Evolutionary conservation across 2,329 filamentous ascomycete genomes (phyloP).

Genomic region (Aspergillus nomiae): DNA sequence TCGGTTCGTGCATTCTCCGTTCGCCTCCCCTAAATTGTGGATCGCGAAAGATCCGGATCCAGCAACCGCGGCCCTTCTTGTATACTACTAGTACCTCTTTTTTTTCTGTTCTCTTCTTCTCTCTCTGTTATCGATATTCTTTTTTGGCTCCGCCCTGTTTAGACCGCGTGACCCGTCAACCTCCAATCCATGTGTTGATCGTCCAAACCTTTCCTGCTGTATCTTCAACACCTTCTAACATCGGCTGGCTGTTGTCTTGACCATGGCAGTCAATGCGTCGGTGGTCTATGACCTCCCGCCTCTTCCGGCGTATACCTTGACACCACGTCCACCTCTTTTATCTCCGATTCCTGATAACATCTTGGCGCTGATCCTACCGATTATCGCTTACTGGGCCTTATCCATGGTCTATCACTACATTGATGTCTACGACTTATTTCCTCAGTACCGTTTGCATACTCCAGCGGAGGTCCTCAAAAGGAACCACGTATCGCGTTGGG

Average conservation of each 20-base stretch:
- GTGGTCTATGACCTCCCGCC: conserved; percentile 68
- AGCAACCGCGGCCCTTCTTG: not conserved
- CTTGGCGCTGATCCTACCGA: conserved; percentile 72
- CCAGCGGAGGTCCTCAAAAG: conserved; percentile 85
- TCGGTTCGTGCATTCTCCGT: not conserved
- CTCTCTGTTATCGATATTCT: not conserved
- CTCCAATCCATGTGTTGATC: conserved; percentile 4
- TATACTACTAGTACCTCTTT: not conserved
- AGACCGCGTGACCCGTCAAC: not conserved
- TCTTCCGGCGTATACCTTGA: conserved; percentile 77
- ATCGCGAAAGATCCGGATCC: conserved; percentile 7
- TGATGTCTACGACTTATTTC: conserved; percentile 81
- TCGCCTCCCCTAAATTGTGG: conserved; percentile 10
- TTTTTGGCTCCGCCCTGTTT: not conserved
- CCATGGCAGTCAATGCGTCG: conserved; percentile 40
- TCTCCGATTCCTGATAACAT: conserved; percentile 79
- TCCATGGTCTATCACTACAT: conserved; percentile 86
- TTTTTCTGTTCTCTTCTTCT: not conserved
- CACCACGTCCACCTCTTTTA: conserved; percentile 70
- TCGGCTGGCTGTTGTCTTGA: conserved; percentile 10
- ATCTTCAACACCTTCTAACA: not conserved
- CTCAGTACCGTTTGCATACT: conserved; percentile 91
- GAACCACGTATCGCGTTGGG: conserved; percentile 81
- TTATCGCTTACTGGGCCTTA: conserved; percentile 84
- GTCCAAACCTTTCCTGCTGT: not conserved